phyloP scores from a whole-genome alignment of 2,329 filamentous ascomycete genomes.

The Leptographium galeiforme region DNA sequence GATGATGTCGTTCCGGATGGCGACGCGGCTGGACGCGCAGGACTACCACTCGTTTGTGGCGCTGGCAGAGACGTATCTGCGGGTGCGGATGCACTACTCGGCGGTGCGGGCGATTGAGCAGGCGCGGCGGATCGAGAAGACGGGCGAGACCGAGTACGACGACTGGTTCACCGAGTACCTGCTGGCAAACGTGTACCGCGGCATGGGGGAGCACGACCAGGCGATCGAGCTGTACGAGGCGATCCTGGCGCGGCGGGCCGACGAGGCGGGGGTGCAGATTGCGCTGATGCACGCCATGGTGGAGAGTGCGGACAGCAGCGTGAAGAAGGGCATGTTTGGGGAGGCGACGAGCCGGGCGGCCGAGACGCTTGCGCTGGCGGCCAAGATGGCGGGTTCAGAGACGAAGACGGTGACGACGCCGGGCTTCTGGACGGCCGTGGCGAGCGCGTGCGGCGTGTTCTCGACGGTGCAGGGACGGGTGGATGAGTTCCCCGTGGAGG shows the following conservation, averaged over 20 bases:
- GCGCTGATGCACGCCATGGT: constrained; percentile 79
- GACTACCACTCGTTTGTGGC: constrained; percentile 97
- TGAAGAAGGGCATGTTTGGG: constrained; percentile 78
- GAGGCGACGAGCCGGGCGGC: constrained; percentile 60
- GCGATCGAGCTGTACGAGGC: constrained; percentile 64
- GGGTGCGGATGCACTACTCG: constrained; percentile 85
- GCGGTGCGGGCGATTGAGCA: constrained; percentile 82
- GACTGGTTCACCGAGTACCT: constrained; percentile 96
- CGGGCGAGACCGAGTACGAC: constrained; percentile 44
- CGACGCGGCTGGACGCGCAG: constrained; percentile 65
- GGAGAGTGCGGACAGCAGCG: constrained; percentile 62
- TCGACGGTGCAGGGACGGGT: constrained; percentile 60
- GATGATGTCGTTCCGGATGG: constrained; percentile 83
- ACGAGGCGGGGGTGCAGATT: constrained; percentile 77
- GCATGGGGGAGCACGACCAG: constrained; percentile 79
- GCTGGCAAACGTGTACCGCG: constrained; percentile 86
- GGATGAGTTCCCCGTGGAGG: constrained; percentile 44
- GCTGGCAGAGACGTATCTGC: constrained; percentile 93
- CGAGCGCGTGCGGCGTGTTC: constrained; percentile 77
- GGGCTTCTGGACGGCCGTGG: constrained; percentile 89
- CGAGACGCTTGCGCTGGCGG: constrained; percentile 56
- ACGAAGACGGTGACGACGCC: constrained; percentile 53
- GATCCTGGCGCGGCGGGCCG: constrained; percentile 53
- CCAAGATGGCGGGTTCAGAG: constrained; percentile 33
- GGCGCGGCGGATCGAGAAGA: constrained; percentile 61